Evolutionary conservation across 2,329 filamentous ascomycete genomes (phyloP), one percentile per base, ranked within the genome.

Genomic region (Sporothrix mexicana): DNA sequence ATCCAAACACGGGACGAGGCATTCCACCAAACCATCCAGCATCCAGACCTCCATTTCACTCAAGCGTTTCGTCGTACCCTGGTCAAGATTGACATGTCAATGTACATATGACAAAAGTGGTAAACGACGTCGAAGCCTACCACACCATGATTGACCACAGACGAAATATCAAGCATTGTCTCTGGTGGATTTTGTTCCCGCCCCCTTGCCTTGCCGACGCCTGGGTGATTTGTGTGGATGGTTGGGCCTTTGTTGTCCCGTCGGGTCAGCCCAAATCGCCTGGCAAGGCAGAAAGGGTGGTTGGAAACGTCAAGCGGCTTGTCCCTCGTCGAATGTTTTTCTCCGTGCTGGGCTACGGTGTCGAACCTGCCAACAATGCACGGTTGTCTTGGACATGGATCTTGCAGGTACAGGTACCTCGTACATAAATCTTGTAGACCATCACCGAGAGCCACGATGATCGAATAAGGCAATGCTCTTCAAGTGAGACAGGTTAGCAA

Each of bases 211-310:
- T 61, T 36, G 59, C n/a, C 7, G 36, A 36, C 59, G 17, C 30
- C 59, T 20, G 59, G 59, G 59, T 9, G 36, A n/a, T 17, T 43
- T 36, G 2, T 36, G 2, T 9, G 59, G 15, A 20, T 43, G 59
- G 17, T 62, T 62, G 30, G 30, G 30, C n/a, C 59, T 43, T 9
- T 43, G 20, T 3, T 23, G 59, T 43, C 36, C 59, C 36, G 30
- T 36, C 59, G 30, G 36, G 57, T 23, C 59, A 62, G 59, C 59
- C 59, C 30, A 62, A 12, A 62, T 62, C 59, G 59, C 59, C 59
- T 62, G 59, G 36, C 20, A 62, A 62, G 59, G 59, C 59, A 62
- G 59, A 62, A 20, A 62, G 36, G 59, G 43, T 62, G 41, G 59
- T 36, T 36, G 30, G 30, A 36, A 36, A 36, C 30, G 7, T 12